Evolutionary conservation across 2,329 filamentous ascomycete genomes (phyloP), one percentile per base, ranked within the genome.

Genomic region (Aspergillus neotritici): DNA sequence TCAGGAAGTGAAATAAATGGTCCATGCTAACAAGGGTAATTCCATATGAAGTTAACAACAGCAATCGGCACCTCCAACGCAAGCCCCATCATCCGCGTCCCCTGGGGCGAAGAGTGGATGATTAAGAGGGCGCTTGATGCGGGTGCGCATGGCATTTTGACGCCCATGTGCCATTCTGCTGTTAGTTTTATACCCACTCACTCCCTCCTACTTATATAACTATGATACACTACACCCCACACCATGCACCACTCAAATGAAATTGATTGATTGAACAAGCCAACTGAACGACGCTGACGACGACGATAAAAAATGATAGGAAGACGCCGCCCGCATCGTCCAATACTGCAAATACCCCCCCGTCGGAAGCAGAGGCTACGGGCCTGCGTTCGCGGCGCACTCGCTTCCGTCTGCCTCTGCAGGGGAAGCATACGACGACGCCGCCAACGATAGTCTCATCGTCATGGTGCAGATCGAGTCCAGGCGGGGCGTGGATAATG

Each of bases 401-500:
- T 52, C 59, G 3, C 54, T 66, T 34, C 55, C 61, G 2, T 53
- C 49, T 1, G 48, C 59, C 2, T 46, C 51, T 25, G 43, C 55
- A 7, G 59, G 48, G 1, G 46, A 46, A 5, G 55, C 61, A 8
- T 67, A 70, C 44, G 60, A 68, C 37, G 46, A 52, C 5, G 52
- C 52, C n/a, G 65, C 63, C 5, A 61, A 70, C 40, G 43, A 48
- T 4, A 49, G 50, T 1, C 47, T 69, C 9, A 31, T 62, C 7
- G 62, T 65, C 1, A 55, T 61, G 33, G 62, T 70, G 13, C 68
- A 71, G 53, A 71, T 71, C 37, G 68, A 71, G 59, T 68, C 68
- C 0, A 55, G 52, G 12, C 49, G 60, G 7, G 68, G 64, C 3
- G 58, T 71, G 5, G 67, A 67, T 34, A 70, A 67, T 44, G 68